phyloP scores from a whole-genome alignment of 495 filamentous ascomycete genomes.

The Penicillium bovifimosum region DNA sequence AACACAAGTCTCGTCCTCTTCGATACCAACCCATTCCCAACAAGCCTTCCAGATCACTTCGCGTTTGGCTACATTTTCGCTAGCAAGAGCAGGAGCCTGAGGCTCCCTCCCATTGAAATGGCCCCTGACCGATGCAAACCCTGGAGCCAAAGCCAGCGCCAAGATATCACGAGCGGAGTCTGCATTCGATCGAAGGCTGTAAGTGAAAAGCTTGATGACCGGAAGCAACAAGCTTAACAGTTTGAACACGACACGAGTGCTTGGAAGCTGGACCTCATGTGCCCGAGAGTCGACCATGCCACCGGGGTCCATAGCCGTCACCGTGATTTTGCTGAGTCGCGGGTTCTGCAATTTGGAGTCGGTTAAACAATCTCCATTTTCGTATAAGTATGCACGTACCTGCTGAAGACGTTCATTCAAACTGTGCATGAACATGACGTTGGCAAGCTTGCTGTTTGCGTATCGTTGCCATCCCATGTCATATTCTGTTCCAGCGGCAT shows the following conservation, averaged over 20 bases:
- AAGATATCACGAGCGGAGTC: constrained; percentile 35
- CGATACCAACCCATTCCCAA: constrained; percentile 32
- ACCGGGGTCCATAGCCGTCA: constrained; percentile 42
- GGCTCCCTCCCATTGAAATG: constrained; percentile 35
- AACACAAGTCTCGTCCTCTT: constrained; percentile 4
- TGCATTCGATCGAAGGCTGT: constrained; percentile 12
- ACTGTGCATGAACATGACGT: constrained; percentile 41
- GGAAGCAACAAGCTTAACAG: constrained; percentile 29
- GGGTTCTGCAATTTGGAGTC: constrained; percentile 19
- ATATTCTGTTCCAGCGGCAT: constrained; percentile 3
- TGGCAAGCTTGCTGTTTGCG: constrained; percentile 38
- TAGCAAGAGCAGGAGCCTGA: constrained; percentile 35
- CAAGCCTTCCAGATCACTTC: constrained; percentile 40
- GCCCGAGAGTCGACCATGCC: constrained; percentile 42
- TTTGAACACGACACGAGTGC: constrained; percentile 28
- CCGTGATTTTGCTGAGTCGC: constrained; percentile 36
- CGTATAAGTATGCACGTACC: neutral
- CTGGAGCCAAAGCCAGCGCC: constrained; percentile 23
- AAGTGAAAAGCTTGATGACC: constrained; percentile 20
- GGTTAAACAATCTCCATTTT: neutral
- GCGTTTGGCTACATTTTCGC: constrained; percentile 34
- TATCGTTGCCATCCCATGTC: constrained; percentile 26
- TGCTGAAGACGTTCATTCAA: constrained; percentile 36
- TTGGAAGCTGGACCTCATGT: constrained; percentile 36
- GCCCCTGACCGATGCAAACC: constrained; percentile 29